phyloP scores from a whole-genome alignment of 129 eudicot genomes.

The Daucus carota region DH1_v3.0 NC_030386.2:32975001-32975500 shows the following conservation, averaged over 20 bases:
- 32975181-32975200: no score
- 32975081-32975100: no score
- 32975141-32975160: no score
- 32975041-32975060: no score
- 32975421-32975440: slow-evolving; percentile 3
- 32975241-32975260: background rate
- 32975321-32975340: background rate
- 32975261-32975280: background rate
- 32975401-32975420: background rate
- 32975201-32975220: no score
- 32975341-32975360: background rate
- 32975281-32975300: background rate
- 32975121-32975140: no score
- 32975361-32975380: background rate
- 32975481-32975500: slow-evolving; percentile 2
- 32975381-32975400: background rate
- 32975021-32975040: no score
- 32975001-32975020: no score
- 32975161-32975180: no score
- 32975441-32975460: slow-evolving; percentile 1
- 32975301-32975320: background rate
- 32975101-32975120: no score
- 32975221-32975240: no score
- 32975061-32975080: no score
- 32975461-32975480: background rate